Base-by-base conservation (phyloP, 2,329 filamentous ascomycete species). In the Bipolaris cookei region DNA sequence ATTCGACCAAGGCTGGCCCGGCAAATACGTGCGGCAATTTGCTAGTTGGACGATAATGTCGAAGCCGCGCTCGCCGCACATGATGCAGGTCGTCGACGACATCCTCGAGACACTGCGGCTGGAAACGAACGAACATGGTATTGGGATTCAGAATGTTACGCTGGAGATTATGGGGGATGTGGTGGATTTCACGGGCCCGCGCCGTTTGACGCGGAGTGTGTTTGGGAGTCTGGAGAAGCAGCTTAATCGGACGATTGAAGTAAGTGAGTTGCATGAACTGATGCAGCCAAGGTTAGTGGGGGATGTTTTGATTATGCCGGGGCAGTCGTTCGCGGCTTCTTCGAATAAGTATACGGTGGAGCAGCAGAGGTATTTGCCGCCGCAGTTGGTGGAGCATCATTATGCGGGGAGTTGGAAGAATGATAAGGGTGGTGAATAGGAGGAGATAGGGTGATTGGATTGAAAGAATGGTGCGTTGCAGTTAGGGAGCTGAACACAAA, bases 1-100 rank as follows among this genome's bases (percentile, higher is more conserved):
- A 45, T 75, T 76, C 32, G 77, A 80, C 51, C 30, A 59, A 21
- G 67, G 68, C 4, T 68, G 66, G 58, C 51, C 54, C 18, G 51
- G 59, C 16, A 30, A 50, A 3, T 67, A 61, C 39, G 42, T 58
- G 8, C 54, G 66, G 25, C 64, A 74, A 51, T 75, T 76, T 53
- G 63, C 67, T 3, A 68, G 52, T 47, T 76, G 71, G 72, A 71
- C 64, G 11, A 72, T 75, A 18, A 64, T 76, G 63, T 61, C 70
- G 1, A 64, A 64, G 48, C 67, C 67, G 1, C 35, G 59, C 1
- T 64, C 58, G 5, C 55, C 65, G 6, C 71, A 74, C 38, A 62
- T 73, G 52, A 34, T 58, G 38, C 59, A 61, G 45, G 63, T 73
- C 2, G 62, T 76, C 43, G 61, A 73, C 0, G 69, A 74, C 43